These are phyloP conservation scores for Fusarium protoensiforme DNA, from an alignment of 2,329 filamentous ascomycete species.

Conservation along the genomic window DNA sequence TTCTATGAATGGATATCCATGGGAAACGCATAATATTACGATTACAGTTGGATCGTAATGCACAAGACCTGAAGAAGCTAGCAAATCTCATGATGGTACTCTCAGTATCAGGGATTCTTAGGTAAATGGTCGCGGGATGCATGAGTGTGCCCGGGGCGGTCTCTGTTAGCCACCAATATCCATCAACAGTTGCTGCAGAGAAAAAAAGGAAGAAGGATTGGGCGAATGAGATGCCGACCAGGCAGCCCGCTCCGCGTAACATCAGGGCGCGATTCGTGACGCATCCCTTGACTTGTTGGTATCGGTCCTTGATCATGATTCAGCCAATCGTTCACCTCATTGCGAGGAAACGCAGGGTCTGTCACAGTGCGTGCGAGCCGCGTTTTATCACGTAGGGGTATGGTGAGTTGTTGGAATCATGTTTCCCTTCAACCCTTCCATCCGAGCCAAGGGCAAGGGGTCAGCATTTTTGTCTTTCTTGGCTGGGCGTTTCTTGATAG, in stretches of 20 bases:
- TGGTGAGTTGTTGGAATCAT: conserved; percentile 29
- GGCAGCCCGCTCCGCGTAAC: conserved; percentile 19
- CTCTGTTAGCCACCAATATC: neutral
- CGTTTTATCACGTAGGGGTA: conserved; percentile 19
- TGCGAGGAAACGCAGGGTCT: conserved; percentile 16
- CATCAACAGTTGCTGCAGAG: conserved; percentile 15
- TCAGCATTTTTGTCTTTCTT: conserved; percentile 3
- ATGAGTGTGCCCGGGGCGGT: conserved; percentile 10
- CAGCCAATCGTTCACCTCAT: conserved; percentile 29
- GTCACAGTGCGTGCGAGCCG: conserved; percentile 34
- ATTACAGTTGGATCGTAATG: neutral
- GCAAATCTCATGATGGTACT: conserved; percentile 17
- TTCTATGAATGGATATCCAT: neutral
- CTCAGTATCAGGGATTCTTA: conserved; percentile 10
- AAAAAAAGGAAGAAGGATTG: neutral
- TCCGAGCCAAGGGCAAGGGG: conserved; percentile 25
- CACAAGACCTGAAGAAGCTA: neutral
- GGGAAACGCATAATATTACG: neutral
- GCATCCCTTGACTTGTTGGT: conserved; percentile 39
- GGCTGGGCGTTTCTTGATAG: conserved; percentile 2
- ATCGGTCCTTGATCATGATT: conserved; percentile 29
- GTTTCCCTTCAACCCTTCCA: conserved; percentile 35
- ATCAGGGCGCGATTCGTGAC: conserved; percentile 37
- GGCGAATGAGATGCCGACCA: conserved; percentile 22
- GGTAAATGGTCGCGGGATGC: conserved; percentile 14